Base-by-base conservation (phyloP, 257 asterid genomes). In the Hygrophila difformis region DNA sequence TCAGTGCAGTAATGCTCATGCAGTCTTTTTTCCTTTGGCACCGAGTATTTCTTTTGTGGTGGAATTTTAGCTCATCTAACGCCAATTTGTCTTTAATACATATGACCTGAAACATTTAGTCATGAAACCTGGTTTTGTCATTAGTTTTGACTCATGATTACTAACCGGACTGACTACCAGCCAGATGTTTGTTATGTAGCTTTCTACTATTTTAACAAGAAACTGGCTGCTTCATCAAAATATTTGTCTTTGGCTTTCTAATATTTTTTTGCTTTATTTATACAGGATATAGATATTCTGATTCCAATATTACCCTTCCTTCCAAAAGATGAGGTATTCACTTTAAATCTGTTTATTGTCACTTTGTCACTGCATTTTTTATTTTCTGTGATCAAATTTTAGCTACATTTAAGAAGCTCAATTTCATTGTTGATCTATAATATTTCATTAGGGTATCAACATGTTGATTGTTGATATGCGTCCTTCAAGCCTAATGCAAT, bases 311-410 rank as follows among this genome's bases (percentile, higher is more conserved):
- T 91, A 31, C 86, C 95, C n/a, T 91, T 76, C 84, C 73, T 86
- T 61, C 72, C 84, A 36, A 85, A 69, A 66, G 88, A 80, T 13
- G 95, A 91, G 98, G 98, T 91, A n/a, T n/a, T n/a, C n/a, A n/a
- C n/a, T n/a, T n/a, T n/a, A n/a, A n/a, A n/a, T n/a, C n/a, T n/a
- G n/a, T n/a, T n/a, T n/a, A n/a, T n/a, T n/a, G n/a, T n/a, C n/a
- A n/a, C n/a, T n/a, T n/a, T n/a, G n/a, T n/a, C n/a, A n/a, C n/a
- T n/a, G n/a, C n/a, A n/a, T n/a, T n/a, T n/a, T n/a, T n/a, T n/a
- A n/a, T n/a, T n/a, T n/a, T 45, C 28, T n/a, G 14, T 46, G 53
- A 46, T n/a, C 5, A 18, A 35, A 40, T n/a, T 24, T 14, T 18
- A 12, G 47, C 44, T 47, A 36, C 20, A 37, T 54, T 29, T 53